phyloP scores from a whole-genome alignment of 2,329 filamentous ascomycete species.

The Simplicillium aogashimaense region DNA sequence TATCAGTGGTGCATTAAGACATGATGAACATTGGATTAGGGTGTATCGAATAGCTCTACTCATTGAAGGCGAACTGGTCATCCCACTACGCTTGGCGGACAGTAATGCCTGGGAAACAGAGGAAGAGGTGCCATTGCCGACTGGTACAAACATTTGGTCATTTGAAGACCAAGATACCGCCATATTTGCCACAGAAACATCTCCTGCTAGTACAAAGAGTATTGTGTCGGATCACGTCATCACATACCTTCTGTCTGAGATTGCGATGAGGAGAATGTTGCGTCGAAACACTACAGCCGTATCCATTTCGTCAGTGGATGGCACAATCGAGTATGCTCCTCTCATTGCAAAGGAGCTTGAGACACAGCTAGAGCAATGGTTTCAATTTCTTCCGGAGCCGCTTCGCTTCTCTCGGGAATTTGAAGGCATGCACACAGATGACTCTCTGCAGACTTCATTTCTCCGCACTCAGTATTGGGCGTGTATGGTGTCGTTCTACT shows the following conservation, averaged over 20 bases:
- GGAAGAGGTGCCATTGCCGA: slow-evolving; percentile 15
- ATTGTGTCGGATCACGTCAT: slow-evolving; percentile 7
- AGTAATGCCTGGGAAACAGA: slow-evolving; percentile 17
- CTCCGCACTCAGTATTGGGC: slow-evolving; percentile 17
- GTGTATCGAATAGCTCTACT: slow-evolving; percentile 15
- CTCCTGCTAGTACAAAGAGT: background rate
- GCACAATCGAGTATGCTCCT: slow-evolving; percentile 14
- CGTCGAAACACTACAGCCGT: slow-evolving; percentile 17
- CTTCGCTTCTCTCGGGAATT: slow-evolving; percentile 5
- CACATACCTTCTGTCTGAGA: slow-evolving; percentile 20
- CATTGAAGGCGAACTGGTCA: slow-evolving; percentile 16
- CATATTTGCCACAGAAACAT: slow-evolving; percentile 1
- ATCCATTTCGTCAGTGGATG: slow-evolving; percentile 7
- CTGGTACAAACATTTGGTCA: slow-evolving; percentile 12
- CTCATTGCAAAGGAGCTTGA: slow-evolving; percentile 19
- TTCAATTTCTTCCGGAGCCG: slow-evolving; percentile 8
- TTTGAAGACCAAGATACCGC: slow-evolving; percentile 8
- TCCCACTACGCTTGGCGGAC: slow-evolving; percentile 16
- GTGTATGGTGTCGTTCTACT: slow-evolving; percentile 17
- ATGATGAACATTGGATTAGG: slow-evolving; percentile 10
- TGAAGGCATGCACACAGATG: slow-evolving; percentile 2
- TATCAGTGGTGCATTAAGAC: slow-evolving; percentile 5
- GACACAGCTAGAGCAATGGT: slow-evolving; percentile 22
- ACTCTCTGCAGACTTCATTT: slow-evolving; percentile 3
- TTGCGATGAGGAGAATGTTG: slow-evolving; percentile 21